Evolutionary conservation across 345 rosid genomes (phyloP).

Genomic region (Raphanus raphanistrum): DNA sequence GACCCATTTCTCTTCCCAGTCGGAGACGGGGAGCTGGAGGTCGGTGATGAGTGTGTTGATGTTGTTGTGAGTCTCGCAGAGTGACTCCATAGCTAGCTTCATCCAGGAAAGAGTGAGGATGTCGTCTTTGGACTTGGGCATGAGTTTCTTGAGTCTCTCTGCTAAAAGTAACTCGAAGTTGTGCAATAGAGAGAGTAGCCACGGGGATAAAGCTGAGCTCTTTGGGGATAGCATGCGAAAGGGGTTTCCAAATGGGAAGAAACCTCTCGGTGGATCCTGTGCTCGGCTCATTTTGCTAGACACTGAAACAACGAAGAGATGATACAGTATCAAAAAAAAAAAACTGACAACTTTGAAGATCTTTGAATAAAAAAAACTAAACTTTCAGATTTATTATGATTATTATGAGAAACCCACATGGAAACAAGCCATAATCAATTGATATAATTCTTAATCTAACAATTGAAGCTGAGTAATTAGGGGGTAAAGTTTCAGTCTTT

Average conservation of each 20-base stretch:
- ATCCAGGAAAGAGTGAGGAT: constrained; percentile 81
- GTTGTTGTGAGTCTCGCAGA: constrained; percentile 67
- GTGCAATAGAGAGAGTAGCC: constrained; percentile 47
- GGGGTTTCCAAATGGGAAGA: constrained; percentile 85
- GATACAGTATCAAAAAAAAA: not conserved
- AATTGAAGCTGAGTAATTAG: not conserved
- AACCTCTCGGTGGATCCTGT: constrained; percentile 70
- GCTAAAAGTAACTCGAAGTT: constrained; percentile 67
- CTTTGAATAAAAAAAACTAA: not conserved
- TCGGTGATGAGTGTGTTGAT: constrained; percentile 65
- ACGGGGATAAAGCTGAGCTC: constrained; percentile 65
- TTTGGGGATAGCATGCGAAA: constrained; percentile 75
- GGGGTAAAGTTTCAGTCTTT: not conserved
- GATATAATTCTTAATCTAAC: constrained; percentile 9
- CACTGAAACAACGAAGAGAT: not conserved
- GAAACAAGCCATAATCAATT: constrained; percentile 8
- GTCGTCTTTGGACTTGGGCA: constrained; percentile 58
- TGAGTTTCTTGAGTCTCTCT: constrained; percentile 60
- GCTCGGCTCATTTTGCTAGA: constrained; percentile 66
- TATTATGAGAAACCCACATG: constrained; percentile 7
- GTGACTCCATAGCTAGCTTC: constrained; percentile 76
- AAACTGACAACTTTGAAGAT: constrained; percentile 30
- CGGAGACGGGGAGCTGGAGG: constrained; percentile 77
- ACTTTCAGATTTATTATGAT: not conserved
- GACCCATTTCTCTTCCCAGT: constrained; percentile 94